A percentile compares a stretch with the other conserved stretches of the same genome.
Conservation (phyloP, 805 yeast genomes). For the Kuraishia cidri region DNA sequence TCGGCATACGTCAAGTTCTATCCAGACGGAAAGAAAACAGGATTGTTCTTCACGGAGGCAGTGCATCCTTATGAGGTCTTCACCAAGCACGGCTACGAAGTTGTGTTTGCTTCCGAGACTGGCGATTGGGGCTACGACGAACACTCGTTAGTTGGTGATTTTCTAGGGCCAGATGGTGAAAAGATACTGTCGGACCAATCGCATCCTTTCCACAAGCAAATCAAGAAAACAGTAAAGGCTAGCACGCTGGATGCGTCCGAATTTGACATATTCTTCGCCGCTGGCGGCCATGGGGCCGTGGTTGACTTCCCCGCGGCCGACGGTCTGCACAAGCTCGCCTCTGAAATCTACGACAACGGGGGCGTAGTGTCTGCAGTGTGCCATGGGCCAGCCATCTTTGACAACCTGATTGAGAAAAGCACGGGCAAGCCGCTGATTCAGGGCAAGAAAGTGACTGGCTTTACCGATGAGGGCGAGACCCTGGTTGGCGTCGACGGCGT, state of each 20-base stretch:
- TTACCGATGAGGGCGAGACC: conserved; percentile 46
- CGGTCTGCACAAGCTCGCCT: conserved; percentile 34
- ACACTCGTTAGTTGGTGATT: conserved; percentile 34
- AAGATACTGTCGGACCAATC: conserved; percentile 24
- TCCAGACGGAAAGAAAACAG: conserved; percentile 51
- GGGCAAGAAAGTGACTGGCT: conserved; percentile 54
- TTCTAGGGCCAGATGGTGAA: conserved; percentile 37
- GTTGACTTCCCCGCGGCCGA: conserved; percentile 49
- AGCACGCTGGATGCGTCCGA: conserved; percentile 37
- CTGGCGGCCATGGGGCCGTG: conserved; percentile 60
- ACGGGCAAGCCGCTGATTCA: conserved; percentile 35
- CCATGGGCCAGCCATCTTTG: conserved; percentile 58
- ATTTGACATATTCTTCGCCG: conserved; percentile 46
- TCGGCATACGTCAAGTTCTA: conserved; percentile 38
- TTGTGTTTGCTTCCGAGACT: conserved; percentile 48
- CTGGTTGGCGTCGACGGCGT: conserved; percentile 15
- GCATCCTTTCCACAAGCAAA: conserved; percentile 27
- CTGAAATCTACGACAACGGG: conserved; percentile 34
- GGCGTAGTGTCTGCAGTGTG: conserved; percentile 61
- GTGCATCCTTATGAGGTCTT: conserved; percentile 47
- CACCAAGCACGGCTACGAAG: conserved; percentile 37
- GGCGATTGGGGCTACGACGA: conserved; percentile 53
- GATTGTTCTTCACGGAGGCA: conserved; percentile 50
- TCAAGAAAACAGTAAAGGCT: conserved; percentile 34
- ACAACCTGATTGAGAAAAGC: conserved; percentile 28